Evolutionary conservation across 352 stramenopile species (phyloP), one percentile per base, ranked within the genome.

Genomic region (Phytopythium delawarense): DNA sequence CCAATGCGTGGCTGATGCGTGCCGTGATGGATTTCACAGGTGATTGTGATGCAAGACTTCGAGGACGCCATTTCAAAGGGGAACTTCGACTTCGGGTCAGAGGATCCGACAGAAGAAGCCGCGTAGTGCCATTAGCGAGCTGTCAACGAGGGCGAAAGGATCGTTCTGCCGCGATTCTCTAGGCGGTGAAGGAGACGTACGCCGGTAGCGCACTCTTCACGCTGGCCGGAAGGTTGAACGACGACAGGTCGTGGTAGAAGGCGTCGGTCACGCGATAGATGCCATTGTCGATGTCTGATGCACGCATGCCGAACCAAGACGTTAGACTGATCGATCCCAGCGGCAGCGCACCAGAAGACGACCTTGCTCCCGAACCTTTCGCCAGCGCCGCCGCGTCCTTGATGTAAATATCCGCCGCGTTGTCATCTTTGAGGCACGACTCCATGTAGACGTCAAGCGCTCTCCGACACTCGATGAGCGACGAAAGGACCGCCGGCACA

Each of bases 231-330:
- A 89, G 86, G 32, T 66, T 64, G 59, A 89, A 89, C 39, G 79
- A 70, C 23, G 74, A 70, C 37, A 91, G 61, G 30, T 91, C 83
- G 40, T 66, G 67, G 67, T 78, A 78, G 65, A 91, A 92, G 59
- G 84, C 71, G 42, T 83, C 66, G 6, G 79, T 87, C 67, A 92
- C 88, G 67, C 76, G 78, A 79, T 89, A 87, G 69, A 91, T 88
- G 65, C 79, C 81, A 60, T 83, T 89, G 63, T 92, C 83, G 48
- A 92, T 76, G 59, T 81, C 83, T 90, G 23, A 7, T 30, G 20
- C n/a, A 48, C 54, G 37, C 18, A 23, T 11, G 48, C 23, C 65
- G 25, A 65, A 25, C 5, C 25, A 57, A 34, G 6, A 63, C 28
- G 9, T 44, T 30, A 57, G 50, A 30, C 12, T n/a, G 18, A 42